Percentiles rank a stretch among this genome's conserved stretches.
phyloP scores from a whole-genome alignment of 192 early-diverging fungal species.

The Backusella parvicylindrica region DNA sequence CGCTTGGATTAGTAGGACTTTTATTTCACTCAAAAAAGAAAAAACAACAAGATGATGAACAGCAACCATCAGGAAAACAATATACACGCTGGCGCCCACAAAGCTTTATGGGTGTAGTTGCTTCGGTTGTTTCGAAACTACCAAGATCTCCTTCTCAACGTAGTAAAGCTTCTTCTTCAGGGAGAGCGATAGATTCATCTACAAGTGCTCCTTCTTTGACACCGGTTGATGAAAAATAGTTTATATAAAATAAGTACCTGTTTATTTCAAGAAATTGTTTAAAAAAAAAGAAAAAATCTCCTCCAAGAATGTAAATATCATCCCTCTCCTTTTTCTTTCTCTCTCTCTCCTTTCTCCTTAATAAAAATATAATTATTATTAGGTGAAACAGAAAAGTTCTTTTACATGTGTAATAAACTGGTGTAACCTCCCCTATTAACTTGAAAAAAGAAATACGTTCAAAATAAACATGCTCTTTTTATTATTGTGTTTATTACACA shows the following conservation, averaged over 20 bases:
- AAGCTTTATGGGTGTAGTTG: slow-evolving; percentile 32
- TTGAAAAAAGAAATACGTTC: not conserved
- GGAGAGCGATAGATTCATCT: slow-evolving; percentile 1
- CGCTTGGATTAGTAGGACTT: slow-evolving; percentile 30
- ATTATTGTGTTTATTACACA: not conserved
- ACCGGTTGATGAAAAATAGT: not conserved
- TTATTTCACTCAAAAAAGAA: slow-evolving; percentile 18
- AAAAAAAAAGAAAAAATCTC: not conserved
- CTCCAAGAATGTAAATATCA: not conserved
- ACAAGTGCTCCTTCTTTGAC: not conserved
- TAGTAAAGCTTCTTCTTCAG: slow-evolving; percentile 3
- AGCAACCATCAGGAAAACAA: not conserved
- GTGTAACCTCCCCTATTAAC: not conserved
- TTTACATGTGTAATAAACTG: not conserved
- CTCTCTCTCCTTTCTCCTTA: not conserved
- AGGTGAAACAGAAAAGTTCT: not conserved
- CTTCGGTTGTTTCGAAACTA: slow-evolving; percentile 23
- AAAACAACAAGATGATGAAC: not conserved
- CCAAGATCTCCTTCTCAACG: slow-evolving; percentile 20
- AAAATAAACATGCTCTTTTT: not conserved
- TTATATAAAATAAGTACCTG: not conserved
- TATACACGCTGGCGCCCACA: slow-evolving; percentile 35
- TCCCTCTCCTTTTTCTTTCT: not conserved
- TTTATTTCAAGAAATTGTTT: too few relatives aligned
- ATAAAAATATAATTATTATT: not conserved